These are phyloP conservation scores for Leishmania arabica DNA, from an alignment of 208 protist genomes.

Conservation along the genomic window DNA sequence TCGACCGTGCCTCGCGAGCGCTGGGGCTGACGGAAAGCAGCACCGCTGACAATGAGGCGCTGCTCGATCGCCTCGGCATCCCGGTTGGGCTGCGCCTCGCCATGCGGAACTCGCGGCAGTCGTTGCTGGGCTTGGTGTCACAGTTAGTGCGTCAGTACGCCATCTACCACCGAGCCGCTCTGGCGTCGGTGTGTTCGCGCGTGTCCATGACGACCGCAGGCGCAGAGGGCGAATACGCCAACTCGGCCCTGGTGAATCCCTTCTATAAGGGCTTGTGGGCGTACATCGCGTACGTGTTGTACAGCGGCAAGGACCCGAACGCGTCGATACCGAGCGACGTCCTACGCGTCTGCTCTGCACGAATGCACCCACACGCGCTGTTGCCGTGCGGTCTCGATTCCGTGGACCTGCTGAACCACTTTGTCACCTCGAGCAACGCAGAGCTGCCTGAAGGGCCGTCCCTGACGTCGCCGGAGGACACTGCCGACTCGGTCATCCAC, in stretches of 20 bases:
- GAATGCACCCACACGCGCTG: constrained; percentile 66
- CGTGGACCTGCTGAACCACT: constrained; percentile 50
- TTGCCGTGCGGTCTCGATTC: constrained; percentile 71
- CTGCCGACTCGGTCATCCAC: constrained; percentile 9
- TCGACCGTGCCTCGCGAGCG: constrained; percentile 55
- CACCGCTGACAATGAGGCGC: constrained; percentile 35
- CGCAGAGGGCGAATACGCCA: constrained; percentile 30
- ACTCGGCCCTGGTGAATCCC: constrained; percentile 55
- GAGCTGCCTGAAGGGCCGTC: constrained; percentile 20
- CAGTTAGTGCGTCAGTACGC: constrained; percentile 79
- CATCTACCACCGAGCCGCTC: constrained; percentile 54
- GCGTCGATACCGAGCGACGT: constrained; percentile 27
- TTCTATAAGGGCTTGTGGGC: constrained; percentile 75
- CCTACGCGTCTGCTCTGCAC: constrained; percentile 48
- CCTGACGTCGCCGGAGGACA: constrained; percentile 5
- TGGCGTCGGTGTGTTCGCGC: constrained; percentile 55
- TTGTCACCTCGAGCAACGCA: constrained; percentile 45
- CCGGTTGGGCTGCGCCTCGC: constrained; percentile 29
- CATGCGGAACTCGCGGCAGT: constrained; percentile 40
- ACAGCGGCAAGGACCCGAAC: constrained; percentile 11
- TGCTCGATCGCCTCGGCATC: constrained; percentile 28
- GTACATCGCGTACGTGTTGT: constrained; percentile 29
- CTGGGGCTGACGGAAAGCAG: constrained; percentile 18
- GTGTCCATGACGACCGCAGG: constrained; percentile 59
- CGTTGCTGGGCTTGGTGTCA: constrained; percentile 63